Evolutionary conservation across 148 eudicot species (phyloP).

Genomic region (Tetragonia tetragonoides): DNA sequence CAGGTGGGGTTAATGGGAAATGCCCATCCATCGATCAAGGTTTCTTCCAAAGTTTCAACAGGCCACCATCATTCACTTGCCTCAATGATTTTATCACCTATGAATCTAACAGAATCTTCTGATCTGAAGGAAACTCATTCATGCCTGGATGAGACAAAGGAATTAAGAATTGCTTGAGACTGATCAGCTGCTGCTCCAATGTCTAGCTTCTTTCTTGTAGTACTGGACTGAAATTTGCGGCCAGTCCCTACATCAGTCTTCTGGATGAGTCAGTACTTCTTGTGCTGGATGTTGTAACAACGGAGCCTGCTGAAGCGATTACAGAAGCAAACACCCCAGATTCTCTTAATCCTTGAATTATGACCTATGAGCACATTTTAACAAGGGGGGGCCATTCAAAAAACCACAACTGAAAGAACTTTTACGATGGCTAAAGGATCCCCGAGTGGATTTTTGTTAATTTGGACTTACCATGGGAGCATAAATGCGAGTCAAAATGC

Average conservation of each 20-base stretch:
- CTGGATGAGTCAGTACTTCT: constrained; percentile 18
- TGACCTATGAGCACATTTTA: constrained; percentile 33
- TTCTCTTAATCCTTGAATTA: constrained; percentile 56
- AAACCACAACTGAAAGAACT: neutral
- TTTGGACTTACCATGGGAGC: constrained; percentile 53
- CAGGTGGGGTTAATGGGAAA: neutral
- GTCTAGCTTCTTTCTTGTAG: constrained; percentile 35
- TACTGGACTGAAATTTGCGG: constrained; percentile 20
- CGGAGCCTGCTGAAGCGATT: constrained; percentile 34
- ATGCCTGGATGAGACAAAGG: constrained; percentile 45
- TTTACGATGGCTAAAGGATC: neutral
- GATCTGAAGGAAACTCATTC: constrained; percentile 6
- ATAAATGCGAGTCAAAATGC: constrained; percentile 54
- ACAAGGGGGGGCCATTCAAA: neutral
- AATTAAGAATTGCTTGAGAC: constrained; percentile 35
- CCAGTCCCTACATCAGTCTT: constrained; percentile 13
- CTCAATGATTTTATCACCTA: neutral
- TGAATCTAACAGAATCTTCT: too few relatives aligned
- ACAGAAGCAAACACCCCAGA: constrained; percentile 50
- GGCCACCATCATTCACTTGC: neutral
- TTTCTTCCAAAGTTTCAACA: neutral
- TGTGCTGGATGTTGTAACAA: neutral
- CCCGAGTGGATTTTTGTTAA: neutral
- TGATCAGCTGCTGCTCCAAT: constrained; percentile 12
- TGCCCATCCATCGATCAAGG: too few relatives aligned